Base-by-base conservation (phyloP, 169 alveolate species). In the Perkinsus chesapeaki region DNA sequence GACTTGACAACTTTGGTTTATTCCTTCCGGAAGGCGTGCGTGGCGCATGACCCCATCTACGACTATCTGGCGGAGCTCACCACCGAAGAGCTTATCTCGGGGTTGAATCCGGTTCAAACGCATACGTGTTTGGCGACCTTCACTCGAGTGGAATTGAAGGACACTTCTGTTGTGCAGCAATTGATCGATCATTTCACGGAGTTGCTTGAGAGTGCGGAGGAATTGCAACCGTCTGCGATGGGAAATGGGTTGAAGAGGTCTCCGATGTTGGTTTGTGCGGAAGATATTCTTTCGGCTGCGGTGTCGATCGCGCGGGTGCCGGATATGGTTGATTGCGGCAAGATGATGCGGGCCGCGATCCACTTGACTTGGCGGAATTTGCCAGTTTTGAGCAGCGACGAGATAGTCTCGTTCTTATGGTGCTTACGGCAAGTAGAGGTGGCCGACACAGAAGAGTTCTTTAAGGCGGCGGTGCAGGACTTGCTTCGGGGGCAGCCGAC, bases 211-310 rank as follows among this genome's bases (percentile, higher is more conserved):
- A 27, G 82, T 0, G 82, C 82, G 31, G 82, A 60, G 23, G 82
- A 60, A 23, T 60, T 60, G 82, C 82, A 60, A 0, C 82, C 82
- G 82, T 60, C 82, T 12, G 82, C 82, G 82, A 60, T 60, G 82
- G 82, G 37, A 34, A 60, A 34, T 16, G 82, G 82, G 12, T 60
- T 60, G 82, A 60, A 60, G 82, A 60, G 82, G 27, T 60, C 82
- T 60, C 82, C 82, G 82, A 60, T 60, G 82, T 34, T 60, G 3
- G 82, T 60, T 1, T 60, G 82, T 60, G 82, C 82, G 82, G 82
- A 60, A 60, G 82, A 60, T 60, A 60, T 60, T 60, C 82, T 60
- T 60, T 60, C 82, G 82, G 82, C 82, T 60, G 82, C 82, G 82
- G 82, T 60, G 82, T 60, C 82, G 82, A 60, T 60, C 1, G 82